phyloP scores from a whole-genome alignment of 2,329 filamentous ascomycete genomes.

The Apiospora saccharicola region DNA sequence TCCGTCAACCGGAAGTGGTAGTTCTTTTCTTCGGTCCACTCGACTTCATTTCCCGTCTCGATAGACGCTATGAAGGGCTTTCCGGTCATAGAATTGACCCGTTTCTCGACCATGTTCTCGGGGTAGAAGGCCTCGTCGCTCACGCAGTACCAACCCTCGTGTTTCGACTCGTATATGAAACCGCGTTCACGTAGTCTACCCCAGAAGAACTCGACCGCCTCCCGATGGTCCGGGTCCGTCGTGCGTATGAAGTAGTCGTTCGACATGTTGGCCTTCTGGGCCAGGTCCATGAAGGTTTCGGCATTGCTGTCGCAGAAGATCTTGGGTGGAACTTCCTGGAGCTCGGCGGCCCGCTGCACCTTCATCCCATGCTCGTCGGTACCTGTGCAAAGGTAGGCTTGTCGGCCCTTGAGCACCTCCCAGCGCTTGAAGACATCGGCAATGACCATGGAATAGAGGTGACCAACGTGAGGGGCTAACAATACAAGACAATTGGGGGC shows the following conservation, averaged over 20 bases:
- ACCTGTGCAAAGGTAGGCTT: slow-evolving; percentile 82
- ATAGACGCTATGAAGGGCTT: slow-evolving; percentile 81
- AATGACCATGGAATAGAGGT: slow-evolving; percentile 92
- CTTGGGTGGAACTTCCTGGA: slow-evolving; percentile 75
- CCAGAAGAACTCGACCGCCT: slow-evolving; percentile 92
- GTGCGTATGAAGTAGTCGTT: slow-evolving; percentile 93
- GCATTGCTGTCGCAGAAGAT: slow-evolving; percentile 89
- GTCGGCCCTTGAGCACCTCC: slow-evolving; percentile 74
- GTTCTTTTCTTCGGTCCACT: slow-evolving; percentile 92
- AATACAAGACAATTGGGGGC: neutral
- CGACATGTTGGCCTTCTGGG: slow-evolving; percentile 71
- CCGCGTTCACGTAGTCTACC: slow-evolving; percentile 76
- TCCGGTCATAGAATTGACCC: slow-evolving; percentile 81
- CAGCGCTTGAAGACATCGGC: slow-evolving; percentile 92
- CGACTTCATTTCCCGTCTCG: slow-evolving; percentile 91
- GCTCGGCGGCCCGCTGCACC: slow-evolving; percentile 84
- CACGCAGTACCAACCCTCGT: slow-evolving; percentile 96
- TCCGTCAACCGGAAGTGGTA: slow-evolving; percentile 93
- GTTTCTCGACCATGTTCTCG: slow-evolving; percentile 73
- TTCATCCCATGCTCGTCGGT: slow-evolving; percentile 99
- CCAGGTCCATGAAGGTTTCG: slow-evolving; percentile 79
- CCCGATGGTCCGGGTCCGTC: slow-evolving; percentile 81
- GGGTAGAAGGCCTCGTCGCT: slow-evolving; percentile 98
- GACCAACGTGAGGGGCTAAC: slow-evolving; percentile 93
- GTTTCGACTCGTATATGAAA: slow-evolving; percentile 83